Evolutionary conservation across 1,139 yeast genomes (phyloP).

Genomic region (Taphrina sp.): DNA sequence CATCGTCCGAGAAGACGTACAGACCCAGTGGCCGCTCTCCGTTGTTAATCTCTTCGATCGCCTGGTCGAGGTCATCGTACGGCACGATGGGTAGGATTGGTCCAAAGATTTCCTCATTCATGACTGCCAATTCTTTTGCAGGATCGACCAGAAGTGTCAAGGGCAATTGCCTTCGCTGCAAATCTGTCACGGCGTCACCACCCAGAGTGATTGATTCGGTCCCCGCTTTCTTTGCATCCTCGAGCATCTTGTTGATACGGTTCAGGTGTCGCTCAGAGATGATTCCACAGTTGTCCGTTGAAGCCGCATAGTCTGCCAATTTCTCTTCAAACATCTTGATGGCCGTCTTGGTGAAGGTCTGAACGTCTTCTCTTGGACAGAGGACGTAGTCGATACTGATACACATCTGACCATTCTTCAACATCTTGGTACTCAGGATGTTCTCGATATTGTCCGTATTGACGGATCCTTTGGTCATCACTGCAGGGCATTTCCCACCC

Average conservation of each 20-base stretch:
- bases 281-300: slow-evolving; percentile 58
- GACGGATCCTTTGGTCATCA: slow-evolving; percentile 66
- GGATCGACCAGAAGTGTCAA: slow-evolving; percentile 47
- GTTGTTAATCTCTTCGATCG: slow-evolving; percentile 52
- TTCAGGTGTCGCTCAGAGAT: slow-evolving; percentile 59
- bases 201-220: slow-evolving; percentile 61
- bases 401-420: slow-evolving; percentile 80
- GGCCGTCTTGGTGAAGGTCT: slow-evolving; percentile 51
- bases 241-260: slow-evolving; percentile 51
- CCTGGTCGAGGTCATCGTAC: slow-evolving; percentile 53
- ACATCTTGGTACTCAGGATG: slow-evolving; percentile 58
- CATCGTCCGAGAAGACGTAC: slow-evolving; percentile 54
- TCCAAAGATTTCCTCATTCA: slow-evolving; percentile 69
- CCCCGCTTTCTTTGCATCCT: slow-evolving; percentile 44
- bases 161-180: slow-evolving; percentile 72
- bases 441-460: slow-evolving; percentile 56
- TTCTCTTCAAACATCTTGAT: slow-evolving; percentile 51
- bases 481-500: slow-evolving; percentile 81
- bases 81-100: slow-evolving; percentile 76
- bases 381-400: slow-evolving; percentile 79
- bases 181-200: slow-evolving; percentile 49
- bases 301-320: slow-evolving; percentile 30
- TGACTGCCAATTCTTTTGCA: neutral
- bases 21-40: slow-evolving; percentile 85
- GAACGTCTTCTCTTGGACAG: slow-evolving; percentile 55